Evolutionary conservation across 2,329 filamentous ascomycete genomes (phyloP).

Genomic region (Aureobasidium sp.): DNA sequence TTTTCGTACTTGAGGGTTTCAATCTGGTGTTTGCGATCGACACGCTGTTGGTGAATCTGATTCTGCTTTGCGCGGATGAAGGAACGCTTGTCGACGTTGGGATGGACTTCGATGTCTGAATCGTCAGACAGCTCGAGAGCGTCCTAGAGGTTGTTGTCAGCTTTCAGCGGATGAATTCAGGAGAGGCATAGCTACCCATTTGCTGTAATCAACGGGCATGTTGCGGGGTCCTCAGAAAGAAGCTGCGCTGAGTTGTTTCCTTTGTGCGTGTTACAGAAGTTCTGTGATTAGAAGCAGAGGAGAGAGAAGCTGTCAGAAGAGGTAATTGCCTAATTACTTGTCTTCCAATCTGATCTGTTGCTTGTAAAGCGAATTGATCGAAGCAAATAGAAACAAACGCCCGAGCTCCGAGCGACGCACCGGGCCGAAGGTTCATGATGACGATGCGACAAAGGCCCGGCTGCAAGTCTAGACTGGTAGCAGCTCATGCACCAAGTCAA

Average conservation of each 20-base stretch:
- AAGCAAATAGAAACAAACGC: neutral
- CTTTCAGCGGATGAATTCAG: neutral
- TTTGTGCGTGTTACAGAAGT: too few species aligned
- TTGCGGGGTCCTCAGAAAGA: neutral
- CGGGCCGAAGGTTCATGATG: neutral
- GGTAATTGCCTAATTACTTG: neutral
- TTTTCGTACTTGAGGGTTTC: conserved; percentile 87
- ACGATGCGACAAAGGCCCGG: conserved; percentile 1
- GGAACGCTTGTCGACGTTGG: conserved; percentile 95
- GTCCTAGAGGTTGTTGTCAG: conserved; percentile 45
- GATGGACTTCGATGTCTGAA: conserved; percentile 95
- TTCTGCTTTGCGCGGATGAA: conserved; percentile 98
- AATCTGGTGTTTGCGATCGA: conserved; percentile 80
- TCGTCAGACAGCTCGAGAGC: conserved; percentile 95
- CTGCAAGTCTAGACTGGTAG: neutral
- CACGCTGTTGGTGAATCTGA: conserved; percentile 88
- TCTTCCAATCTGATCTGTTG: neutral
- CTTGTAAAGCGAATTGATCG: neutral
- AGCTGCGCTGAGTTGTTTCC: neutral
- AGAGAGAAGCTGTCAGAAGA: neutral
- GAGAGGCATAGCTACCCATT: conserved; percentile 46
- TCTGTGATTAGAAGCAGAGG: neutral
- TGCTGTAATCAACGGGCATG: conserved; percentile 62
- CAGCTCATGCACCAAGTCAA: neutral
- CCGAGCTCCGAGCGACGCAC: neutral